Evolutionary conservation across 257 asterid genomes (phyloP).

Genomic region (Buddleja alternifolia): DNA sequence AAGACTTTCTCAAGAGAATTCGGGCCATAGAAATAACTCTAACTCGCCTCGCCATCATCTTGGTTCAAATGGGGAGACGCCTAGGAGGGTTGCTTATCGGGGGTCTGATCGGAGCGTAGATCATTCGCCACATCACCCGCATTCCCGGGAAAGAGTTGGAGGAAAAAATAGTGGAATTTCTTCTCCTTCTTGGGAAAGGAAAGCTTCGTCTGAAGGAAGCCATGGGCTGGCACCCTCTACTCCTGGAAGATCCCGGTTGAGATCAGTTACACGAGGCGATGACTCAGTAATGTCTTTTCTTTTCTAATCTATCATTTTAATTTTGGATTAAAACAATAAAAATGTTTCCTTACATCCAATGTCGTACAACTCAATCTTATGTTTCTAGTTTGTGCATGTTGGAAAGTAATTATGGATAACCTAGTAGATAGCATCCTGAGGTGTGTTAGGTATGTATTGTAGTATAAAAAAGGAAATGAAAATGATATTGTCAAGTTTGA

Average conservation of each 20-base stretch:
- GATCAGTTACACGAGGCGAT: conserved; percentile 74
- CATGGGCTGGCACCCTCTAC: conserved; percentile 72
- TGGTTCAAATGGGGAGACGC: conserved; percentile 60
- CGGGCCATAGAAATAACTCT: conserved; percentile 43
- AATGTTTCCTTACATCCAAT: not conserved
- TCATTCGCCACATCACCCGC: conserved; percentile 75
- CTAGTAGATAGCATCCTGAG: no score
- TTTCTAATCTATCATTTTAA: not conserved
- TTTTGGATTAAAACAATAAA: conserved; percentile 1
- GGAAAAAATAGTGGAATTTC: conserved; percentile 62
- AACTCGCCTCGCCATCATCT: conserved; percentile 65
- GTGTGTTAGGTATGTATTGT: no score
- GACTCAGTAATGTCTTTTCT: conserved; percentile 57
- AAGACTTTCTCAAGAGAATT: conserved; percentile 47
- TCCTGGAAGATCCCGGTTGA: conserved; percentile 87
- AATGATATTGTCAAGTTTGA: no score
- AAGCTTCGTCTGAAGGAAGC: conserved; percentile 58
- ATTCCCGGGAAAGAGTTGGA: conserved; percentile 56
- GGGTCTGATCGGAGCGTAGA: conserved; percentile 75
- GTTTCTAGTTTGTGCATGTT: not conserved
- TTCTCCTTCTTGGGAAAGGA: conserved; percentile 92
- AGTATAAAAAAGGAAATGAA: no score
- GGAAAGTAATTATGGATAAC: no score
- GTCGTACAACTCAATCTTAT: not conserved
- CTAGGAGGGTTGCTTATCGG: conserved; percentile 57